phyloP scores from a whole-genome alignment of 2,329 filamentous ascomycete genomes.

The Alternaria triticina region DNA sequence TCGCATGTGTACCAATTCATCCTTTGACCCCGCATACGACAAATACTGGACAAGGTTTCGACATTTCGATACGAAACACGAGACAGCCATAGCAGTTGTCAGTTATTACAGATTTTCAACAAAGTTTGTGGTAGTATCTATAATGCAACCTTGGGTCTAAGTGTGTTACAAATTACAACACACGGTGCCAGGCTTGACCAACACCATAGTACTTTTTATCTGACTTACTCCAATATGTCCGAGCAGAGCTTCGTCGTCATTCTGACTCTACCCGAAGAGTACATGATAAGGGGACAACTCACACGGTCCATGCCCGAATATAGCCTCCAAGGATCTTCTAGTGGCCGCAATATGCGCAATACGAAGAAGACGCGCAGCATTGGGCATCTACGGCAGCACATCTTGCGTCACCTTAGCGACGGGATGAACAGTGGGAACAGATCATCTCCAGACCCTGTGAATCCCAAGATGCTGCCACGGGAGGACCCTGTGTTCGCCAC shows the following conservation, averaged over 20 bases:
- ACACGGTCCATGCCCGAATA: constrained; percentile 3
- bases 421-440: constrained; percentile 2
- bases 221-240: background rate
- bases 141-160: background rate
- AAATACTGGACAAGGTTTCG: too few relatives aligned
- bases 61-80: background rate
- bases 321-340: constrained; percentile 1
- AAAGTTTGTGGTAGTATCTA: background rate
- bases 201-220: background rate
- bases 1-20: background rate
- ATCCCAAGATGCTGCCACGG: background rate
- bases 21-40: background rate
- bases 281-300: background rate
- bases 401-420: constrained; percentile 4
- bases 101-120: background rate
- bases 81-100: background rate
- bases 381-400: constrained; percentile 9
- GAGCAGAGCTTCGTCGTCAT: background rate
- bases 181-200: background rate
- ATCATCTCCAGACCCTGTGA: constrained; percentile 8
- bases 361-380: constrained; percentile 7
- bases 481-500: background rate
- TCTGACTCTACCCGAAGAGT: background rate
- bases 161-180: background rate
- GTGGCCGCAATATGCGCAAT: constrained; percentile 1